Percentiles rank a stretch among this genome's conserved stretches.
Conservation (phyloP, 2,329 filamentous ascomycete genomes). For the Trichoderma breve region DNA sequence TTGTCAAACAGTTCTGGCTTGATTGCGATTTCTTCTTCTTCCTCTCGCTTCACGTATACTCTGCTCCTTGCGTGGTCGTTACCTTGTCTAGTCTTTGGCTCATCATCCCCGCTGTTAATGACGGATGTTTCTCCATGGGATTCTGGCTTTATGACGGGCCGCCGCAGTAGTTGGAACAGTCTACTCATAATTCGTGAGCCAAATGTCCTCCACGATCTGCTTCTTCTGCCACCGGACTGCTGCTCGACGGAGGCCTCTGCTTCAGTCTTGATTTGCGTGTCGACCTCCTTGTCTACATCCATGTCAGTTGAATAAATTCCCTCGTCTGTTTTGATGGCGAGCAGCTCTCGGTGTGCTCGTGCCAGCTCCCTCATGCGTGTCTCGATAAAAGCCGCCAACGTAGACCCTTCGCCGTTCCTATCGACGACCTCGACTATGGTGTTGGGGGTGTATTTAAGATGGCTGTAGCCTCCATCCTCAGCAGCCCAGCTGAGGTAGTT, state of each 20-base stretch:
- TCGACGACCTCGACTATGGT: constrained; percentile 39
- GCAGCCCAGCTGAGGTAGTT: constrained; percentile 42
- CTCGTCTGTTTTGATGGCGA: constrained; percentile 29
- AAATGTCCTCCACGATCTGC: background rate
- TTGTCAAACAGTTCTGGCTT: constrained; percentile 3
- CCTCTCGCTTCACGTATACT: background rate
- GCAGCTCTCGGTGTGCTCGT: constrained; percentile 37
- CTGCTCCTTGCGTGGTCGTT: background rate
- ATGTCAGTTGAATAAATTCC: background rate
- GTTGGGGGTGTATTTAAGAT: constrained; percentile 39
- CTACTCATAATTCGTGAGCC: background rate
- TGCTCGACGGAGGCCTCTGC: background rate
- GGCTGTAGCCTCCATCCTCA: constrained; percentile 39
- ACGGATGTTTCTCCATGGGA: background rate
- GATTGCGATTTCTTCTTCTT: background rate
- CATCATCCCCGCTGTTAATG: background rate
- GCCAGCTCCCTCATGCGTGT: constrained; percentile 37
- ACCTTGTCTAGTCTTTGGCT: too few species aligned
- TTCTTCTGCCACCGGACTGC: background rate
- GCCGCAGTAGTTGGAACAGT: constrained; percentile 6
- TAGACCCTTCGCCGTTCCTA: constrained; percentile 26
- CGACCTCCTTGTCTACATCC: constrained; percentile 27
- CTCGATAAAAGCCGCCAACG: constrained; percentile 37
- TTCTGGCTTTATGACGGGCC: background rate
- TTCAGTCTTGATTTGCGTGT: constrained; percentile 10